phyloP scores from a whole-genome alignment of 179 eudicot genomes.

The Monotropa hypopitys region DNA sequence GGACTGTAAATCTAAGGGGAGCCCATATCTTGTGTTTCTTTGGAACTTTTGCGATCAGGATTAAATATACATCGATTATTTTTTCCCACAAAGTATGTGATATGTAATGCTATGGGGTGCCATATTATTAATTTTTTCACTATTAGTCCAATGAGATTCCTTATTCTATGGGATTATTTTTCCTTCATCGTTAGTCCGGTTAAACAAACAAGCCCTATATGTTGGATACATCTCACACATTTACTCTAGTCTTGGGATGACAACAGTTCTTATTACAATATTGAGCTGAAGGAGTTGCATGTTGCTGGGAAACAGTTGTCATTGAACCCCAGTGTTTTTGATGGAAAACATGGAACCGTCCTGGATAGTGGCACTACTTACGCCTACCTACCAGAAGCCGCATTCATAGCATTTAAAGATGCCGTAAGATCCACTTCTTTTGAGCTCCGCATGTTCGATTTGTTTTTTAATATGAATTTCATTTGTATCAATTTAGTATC shows the following conservation, averaged over 20 bases:
- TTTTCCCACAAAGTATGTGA: not conserved
- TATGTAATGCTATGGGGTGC: not conserved
- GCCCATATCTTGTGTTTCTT: not conserved
- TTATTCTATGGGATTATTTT: not conserved
- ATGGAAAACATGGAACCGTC: conserved; percentile 81
- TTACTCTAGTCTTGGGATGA: conserved; percentile 94
- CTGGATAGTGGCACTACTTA: conserved; percentile 93
- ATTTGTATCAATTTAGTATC: not conserved
- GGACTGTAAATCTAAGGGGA: not conserved
- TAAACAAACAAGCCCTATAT: conserved; percentile 10
- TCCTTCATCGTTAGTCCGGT: not conserved
- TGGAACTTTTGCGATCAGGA: not conserved
- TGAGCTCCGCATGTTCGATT: too few relatives aligned
- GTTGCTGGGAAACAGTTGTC: conserved; percentile 76
- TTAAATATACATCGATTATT: not conserved
- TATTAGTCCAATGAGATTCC: not conserved
- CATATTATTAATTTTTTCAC: not conserved
- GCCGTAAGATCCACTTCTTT: conserved; percentile 54
- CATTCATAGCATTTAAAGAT: conserved; percentile 58
- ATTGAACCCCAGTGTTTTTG: conserved; percentile 50
- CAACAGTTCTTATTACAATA: conserved; percentile 97
- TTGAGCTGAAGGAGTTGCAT: conserved; percentile 79
- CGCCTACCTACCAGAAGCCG: conserved; percentile 82
- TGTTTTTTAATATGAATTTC: too few relatives aligned
- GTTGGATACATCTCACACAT: conserved; percentile 78